Conservation (phyloP, 2,329 filamentous ascomycete genomes). For the Fusarium goolgardi region DNA sequence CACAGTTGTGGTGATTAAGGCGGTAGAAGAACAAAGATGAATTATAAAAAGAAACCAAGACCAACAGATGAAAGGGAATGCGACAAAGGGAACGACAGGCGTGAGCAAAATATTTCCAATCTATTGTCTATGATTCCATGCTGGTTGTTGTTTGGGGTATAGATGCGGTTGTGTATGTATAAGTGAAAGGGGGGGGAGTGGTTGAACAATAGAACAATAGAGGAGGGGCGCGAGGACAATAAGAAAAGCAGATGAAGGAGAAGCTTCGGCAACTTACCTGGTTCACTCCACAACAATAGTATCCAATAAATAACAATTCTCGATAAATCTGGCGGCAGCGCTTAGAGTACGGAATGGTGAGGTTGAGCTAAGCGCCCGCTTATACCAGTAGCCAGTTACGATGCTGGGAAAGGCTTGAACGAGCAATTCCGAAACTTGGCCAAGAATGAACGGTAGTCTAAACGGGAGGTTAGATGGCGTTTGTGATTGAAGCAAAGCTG, state of each 20-base stretch:
- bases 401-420: conserved; percentile 26
- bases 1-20: conserved; percentile 24
- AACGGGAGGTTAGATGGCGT: conserved; percentile 5
- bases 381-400: conserved; percentile 42
- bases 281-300: conserved; percentile 40
- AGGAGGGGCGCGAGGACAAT: conserved; percentile 43
- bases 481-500: conserved; percentile 18
- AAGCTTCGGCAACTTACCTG: conserved; percentile 36
- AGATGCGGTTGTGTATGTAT: conserved; percentile 31
- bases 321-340: conserved; percentile 40
- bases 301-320: conserved; percentile 38
- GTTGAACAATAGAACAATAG: conserved; percentile 35
- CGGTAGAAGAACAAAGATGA: conserved; percentile 29
- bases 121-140: conserved; percentile 47
- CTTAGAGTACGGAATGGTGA: conserved; percentile 37
- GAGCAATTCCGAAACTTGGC: conserved; percentile 35
- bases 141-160: conserved; percentile 32
- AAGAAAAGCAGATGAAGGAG: conserved; percentile 39
- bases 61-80: conserved; percentile 30
- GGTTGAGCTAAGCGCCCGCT: conserved; percentile 42
- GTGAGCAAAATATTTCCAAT: conserved; percentile 32
- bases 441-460: conserved; percentile 32
- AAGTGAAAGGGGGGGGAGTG: conserved; percentile 16
- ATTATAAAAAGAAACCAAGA: conserved; percentile 28
- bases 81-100: conserved; percentile 38